Base-by-base conservation (phyloP, 495 filamentous ascomycete species). In the Penicillium pancosmium region DNA sequence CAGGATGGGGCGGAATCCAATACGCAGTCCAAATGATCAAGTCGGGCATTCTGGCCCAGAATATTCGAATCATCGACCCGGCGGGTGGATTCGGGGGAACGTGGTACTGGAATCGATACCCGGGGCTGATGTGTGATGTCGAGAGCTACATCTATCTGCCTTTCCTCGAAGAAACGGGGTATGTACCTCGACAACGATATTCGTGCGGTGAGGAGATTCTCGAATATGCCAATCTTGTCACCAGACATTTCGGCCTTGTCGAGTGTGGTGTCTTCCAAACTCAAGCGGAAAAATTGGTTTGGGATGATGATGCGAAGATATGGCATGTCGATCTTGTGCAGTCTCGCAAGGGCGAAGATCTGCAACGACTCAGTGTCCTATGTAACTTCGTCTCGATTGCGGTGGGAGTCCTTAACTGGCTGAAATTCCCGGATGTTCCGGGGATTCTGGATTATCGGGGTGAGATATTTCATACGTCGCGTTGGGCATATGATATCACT, bases 141-240 rank as follows among this genome's bases (percentile, higher is more conserved):
- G 71, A 75, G 38, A 69, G 66, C 38, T 70, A 68, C 36, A 59
- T 57, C 7, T 76, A 76, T 44, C 61, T 88, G 68, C 84, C 85
- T 0, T 62, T 84, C 12, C 68, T 87, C n/a, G 84, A 87, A 41
- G 84, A 86, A 64, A 86, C 77, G 4, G 82, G 78, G 0, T 86
- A 82, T 58, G 70, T 84, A 52, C 84, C 84, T 0, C 74, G 64
- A 21, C 68, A 74, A 15, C 57, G 64, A 47, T 76, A 78, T 46
- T 55, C 57, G 1, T 35, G 31, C 0, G 68, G 70, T 0, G 15
- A 50, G 2, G 73, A 76, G 53, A 52, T 76, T 18, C 51, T 9
- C 18, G 53, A 51, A 11, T 56, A 78, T 53, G 61, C 67, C 5
- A 47, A 72, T 15, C 57, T 36, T 1, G 61, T 77, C 34, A 70